A percentile compares a stretch with the other conserved stretches of the same genome.
Evolutionary conservation across 2,329 filamentous ascomycete species (phyloP).

Genomic region (Proliferodiscus dingleyae): DNA sequence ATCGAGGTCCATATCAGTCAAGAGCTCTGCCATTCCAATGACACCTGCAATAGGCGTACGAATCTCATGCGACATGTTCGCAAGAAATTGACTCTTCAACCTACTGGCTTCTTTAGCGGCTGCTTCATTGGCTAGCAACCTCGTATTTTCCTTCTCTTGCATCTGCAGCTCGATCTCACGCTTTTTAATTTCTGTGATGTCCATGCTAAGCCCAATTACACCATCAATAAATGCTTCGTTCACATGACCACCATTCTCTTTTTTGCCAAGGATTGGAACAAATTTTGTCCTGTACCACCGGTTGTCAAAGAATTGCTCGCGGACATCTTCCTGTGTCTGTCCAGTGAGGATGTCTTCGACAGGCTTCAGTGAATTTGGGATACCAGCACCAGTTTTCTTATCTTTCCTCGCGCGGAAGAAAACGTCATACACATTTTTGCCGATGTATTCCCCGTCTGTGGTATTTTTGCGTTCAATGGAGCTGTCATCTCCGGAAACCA

Average conservation of each 20-base stretch:
- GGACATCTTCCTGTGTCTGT: slow-evolving; percentile 52
- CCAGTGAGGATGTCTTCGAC: slow-evolving; percentile 64
- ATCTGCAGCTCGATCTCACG: slow-evolving; percentile 58
- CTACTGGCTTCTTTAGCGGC: slow-evolving; percentile 76
- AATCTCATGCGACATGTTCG: slow-evolving; percentile 80
- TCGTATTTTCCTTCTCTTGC: slow-evolving; percentile 64
- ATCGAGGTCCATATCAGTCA: slow-evolving; percentile 62
- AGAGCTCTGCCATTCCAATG: slow-evolving; percentile 72
- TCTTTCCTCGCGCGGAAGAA: slow-evolving; percentile 45
- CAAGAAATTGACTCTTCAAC: slow-evolving; percentile 74
- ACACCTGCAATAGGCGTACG: slow-evolving; percentile 75
- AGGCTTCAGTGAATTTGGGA: slow-evolving; percentile 46
- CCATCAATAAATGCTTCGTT: slow-evolving; percentile 56
- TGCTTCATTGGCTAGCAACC: slow-evolving; percentile 67
- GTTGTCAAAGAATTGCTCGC: slow-evolving; percentile 49
- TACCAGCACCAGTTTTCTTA: slow-evolving; percentile 21
- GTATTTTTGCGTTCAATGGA: slow-evolving; percentile 11
- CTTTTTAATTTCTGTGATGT: slow-evolving; percentile 67
- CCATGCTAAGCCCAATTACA: slow-evolving; percentile 74
- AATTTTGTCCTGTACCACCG: slow-evolving; percentile 70
- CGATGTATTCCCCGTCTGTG: slow-evolving; percentile 39
- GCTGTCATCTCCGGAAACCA: slow-evolving; percentile 34
- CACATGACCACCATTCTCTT: slow-evolving; percentile 45
- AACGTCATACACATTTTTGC: slow-evolving; percentile 59
- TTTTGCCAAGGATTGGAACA: slow-evolving; percentile 58